Percentiles rank a stretch among this genome's conserved stretches.
Evolutionary conservation across 441 rosid genomes (phyloP).

Genomic region (Melastoma candidum): DNA sequence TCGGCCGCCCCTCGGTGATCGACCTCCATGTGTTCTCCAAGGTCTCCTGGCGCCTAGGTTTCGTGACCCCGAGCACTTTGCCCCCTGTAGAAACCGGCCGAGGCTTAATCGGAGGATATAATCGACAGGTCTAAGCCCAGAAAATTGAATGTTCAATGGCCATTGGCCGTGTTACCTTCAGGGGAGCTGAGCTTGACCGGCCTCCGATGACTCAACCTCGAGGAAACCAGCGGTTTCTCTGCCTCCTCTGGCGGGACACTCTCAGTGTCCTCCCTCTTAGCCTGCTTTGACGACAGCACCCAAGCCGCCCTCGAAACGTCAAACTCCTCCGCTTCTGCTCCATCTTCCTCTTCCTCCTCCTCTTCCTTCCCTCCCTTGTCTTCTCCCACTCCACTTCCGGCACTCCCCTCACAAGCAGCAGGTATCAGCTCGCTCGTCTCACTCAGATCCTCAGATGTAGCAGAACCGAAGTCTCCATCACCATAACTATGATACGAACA

Average conservation of each 20-base stretch:
- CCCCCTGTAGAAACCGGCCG: not conserved
- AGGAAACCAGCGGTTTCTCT: constrained; percentile 15
- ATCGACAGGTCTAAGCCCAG: not conserved
- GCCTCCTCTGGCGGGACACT: not conserved
- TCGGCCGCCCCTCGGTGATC: constrained; percentile 13
- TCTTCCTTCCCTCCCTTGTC: not conserved
- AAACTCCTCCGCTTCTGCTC: constrained; percentile 17
- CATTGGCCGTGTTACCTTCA: constrained; percentile 8
- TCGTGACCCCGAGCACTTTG: constrained; percentile 10
- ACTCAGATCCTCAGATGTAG: too few relatives aligned
- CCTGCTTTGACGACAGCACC: constrained; percentile 19
- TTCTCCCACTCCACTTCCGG: constrained; percentile 15
- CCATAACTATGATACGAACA: too few relatives aligned
- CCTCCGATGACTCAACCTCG: constrained; percentile 9
- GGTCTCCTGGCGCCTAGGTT: constrained; percentile 11
- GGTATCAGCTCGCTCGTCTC: not conserved
- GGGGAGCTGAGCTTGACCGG: constrained; percentile 8
- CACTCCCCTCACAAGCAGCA: constrained; percentile 5
- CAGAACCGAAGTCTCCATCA: too few relatives aligned
- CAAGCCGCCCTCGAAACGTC: constrained; percentile 24
- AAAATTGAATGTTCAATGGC: not conserved
- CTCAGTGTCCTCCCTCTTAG: not conserved
- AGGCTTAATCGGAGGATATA: not conserved
- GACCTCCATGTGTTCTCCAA: constrained; percentile 18
- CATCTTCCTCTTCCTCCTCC: not conserved